Conservation (phyloP, 352 stramenopile species). For the Pythium rishiriense region DNA sequence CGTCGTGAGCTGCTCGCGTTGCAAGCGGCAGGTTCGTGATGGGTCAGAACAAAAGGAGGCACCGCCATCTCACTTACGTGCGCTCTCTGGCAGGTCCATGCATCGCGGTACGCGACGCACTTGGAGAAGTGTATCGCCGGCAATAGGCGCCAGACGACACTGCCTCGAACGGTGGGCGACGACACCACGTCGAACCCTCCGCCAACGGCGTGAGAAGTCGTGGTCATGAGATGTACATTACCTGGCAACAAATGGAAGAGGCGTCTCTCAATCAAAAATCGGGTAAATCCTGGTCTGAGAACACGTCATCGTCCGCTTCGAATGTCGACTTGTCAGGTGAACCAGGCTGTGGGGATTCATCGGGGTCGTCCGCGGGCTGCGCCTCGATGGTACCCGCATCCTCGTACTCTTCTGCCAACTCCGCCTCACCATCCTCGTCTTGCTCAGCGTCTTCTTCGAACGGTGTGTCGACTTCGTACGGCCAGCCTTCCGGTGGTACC, state of each 20-base stretch:
- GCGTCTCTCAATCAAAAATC: slow-evolving; percentile 18
- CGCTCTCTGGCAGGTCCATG: slow-evolving; percentile 44
- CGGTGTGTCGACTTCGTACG: slow-evolving; percentile 62
- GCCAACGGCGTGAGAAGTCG: neutral
- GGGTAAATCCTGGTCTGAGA: slow-evolving; percentile 53
- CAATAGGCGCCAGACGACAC: slow-evolving; percentile 40
- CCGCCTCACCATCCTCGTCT: slow-evolving; percentile 21
- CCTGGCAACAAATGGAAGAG: neutral
- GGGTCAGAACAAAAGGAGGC: neutral
- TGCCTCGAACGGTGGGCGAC: slow-evolving; percentile 19
- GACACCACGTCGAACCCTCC: slow-evolving; percentile 3
- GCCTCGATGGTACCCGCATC: slow-evolving; percentile 19
- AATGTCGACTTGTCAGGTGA: slow-evolving; percentile 36
- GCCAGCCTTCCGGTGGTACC: slow-evolving; percentile 76
- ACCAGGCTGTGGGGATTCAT: neutral
- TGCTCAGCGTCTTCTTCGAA: slow-evolving; percentile 45
- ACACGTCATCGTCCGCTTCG: slow-evolving; percentile 48
- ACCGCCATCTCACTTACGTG: no score
- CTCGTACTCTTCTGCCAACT: slow-evolving; percentile 6
- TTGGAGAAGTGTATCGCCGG: slow-evolving; percentile 76
- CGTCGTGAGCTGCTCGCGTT: slow-evolving; percentile 60
- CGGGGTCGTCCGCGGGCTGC: slow-evolving; percentile 10
- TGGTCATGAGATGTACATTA: neutral
- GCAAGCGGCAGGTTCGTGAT: slow-evolving; percentile 52
- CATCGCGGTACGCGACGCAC: slow-evolving; percentile 68